Base-by-base conservation (phyloP, 2,329 filamentous ascomycete species). In the Diaporthe ampelina region DNA sequence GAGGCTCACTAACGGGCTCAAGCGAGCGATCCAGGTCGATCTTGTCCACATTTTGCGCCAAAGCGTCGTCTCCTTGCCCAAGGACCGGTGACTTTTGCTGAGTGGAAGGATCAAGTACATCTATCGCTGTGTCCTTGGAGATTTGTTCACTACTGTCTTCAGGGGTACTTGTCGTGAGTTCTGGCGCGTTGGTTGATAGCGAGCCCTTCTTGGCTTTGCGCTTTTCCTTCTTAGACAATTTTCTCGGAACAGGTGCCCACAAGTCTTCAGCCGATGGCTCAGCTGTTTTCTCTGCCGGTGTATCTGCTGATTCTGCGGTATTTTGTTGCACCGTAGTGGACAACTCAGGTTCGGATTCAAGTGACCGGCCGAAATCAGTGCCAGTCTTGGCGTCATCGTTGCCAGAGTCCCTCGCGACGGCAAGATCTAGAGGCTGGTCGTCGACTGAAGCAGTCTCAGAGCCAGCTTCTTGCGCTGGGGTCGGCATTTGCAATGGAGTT, bases 181-280 rank as follows among this genome's bases (percentile, higher is more conserved):
- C 73, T 19, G 69, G 69, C 57, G 67, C 69, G 37, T 24, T 37
- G 5, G 52, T 35, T 35, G 69, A 67, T n/a, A 56, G 24, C 24
- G 61, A 72, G 29, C 37, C 40, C 56, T 76, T 75, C 57, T 76
- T 75, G 43, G 75, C 75, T 63, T 73, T 73, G 26, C 72, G 68
- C 56, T 61, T 73, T 19, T 76, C 75, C 52, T 81, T 81, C 74
- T 82, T 81, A 63, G 80, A 79, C 75, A 82, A 82, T 73, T 81
- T 82, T 37, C 76, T 78, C 13, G 72, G 73, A 5, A 63, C 32
- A 65, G 72, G 69, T 54, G 77, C 78, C 73, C 72, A 74, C 74
- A 76, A 72, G 67, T 80, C 79, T 11, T 77, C 77, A 10, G 59
- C 59, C 9, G 73, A 71, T 32, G 58, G 43, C 29, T 73, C 71